These are phyloP conservation scores for Mycosarcoma mackinlayi DNA, from an alignment of 1,284 basidiomycete genomes.

Conservation along the genomic window DNA sequence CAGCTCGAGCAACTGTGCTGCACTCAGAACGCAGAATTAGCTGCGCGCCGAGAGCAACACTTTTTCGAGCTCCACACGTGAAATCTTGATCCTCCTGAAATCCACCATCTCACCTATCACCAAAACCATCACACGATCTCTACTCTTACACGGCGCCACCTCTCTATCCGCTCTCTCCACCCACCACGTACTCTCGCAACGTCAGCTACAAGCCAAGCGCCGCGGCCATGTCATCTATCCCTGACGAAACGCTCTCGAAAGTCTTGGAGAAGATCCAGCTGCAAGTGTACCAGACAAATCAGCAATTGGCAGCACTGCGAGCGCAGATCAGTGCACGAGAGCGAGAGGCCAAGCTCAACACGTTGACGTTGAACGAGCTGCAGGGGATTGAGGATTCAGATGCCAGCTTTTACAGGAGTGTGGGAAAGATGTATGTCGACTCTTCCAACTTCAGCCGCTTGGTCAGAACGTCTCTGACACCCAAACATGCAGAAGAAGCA, in stretches of 20 bases:
- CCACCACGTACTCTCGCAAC: background rate
- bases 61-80: background rate
- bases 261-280: conserved; percentile 46
- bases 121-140: too few species aligned
- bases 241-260: conserved; percentile 41
- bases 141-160: too few species aligned
- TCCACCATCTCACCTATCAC: too few species aligned
- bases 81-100: too few species aligned
- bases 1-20: too few species aligned
- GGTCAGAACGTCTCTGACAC: too few species aligned
- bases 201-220: background rate
- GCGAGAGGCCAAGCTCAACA: conserved; percentile 40
- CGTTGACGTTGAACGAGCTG: conserved; percentile 34
- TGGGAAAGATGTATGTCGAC: conserved; percentile 47
- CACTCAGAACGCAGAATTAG: too few species aligned
- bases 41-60: background rate
- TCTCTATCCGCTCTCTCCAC: background rate
- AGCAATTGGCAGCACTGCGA: conserved; percentile 31
- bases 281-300: conserved; percentile 42
- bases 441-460: too few species aligned
- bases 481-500: too few species aligned
- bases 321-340: conserved; percentile 33
- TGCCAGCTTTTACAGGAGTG: conserved; percentile 29
- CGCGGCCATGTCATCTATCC: conserved; percentile 21
- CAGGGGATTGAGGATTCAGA: conserved; percentile 23